Evolutionary conservation across 345 rosid genomes (phyloP), one percentile per base, ranked within the genome.

Genomic region (Tarenaya hassleriana): DNA sequence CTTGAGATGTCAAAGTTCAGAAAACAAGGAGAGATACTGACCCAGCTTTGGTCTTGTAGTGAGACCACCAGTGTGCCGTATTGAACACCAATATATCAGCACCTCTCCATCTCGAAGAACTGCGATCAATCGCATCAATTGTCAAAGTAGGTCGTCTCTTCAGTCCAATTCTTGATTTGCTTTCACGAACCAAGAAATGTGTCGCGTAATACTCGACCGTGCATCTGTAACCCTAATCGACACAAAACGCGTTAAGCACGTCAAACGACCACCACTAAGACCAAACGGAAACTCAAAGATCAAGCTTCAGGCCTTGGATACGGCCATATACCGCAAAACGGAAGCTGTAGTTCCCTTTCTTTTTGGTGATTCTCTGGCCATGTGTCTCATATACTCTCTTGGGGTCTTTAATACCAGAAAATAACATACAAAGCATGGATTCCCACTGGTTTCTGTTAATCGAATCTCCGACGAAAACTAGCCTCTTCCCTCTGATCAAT

Each of bases 21-120:
- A 16, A 39, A 13, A 1, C 38, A 58, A 24, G 15, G 3, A n/a
- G 13, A 55, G 34, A 33, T 24, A 70, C 84, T 70, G 37, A 91
- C 98, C 98, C 98, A 2, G 95, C 75, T 72, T 83, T 82, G 41
- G 98, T 92, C 67, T 92, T 92, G 76, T 64, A 74, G 69, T 92
- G 98, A 32, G 95, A 75, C 98, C 98, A 92, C 98, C 98, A 92
- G 70, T 87, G 96, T 16, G 95, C 98, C 38, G 96, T 75, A 73
- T 92, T 92, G 71, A 92, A 87, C 61, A 92, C 74, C 56, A 92
- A 61, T 48, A 92, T 65, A 74, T 84, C 86, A 56, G 96, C 96
- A 58, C 92, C 88, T 71, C 71, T 81, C 98, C 96, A 92, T 78
- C 76, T 85, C 9, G 96, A 92, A 31, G 98, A 76, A 16, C 84